phyloP scores from a whole-genome alignment of 805 yeast species.

The Candida insectorum region DNA sequence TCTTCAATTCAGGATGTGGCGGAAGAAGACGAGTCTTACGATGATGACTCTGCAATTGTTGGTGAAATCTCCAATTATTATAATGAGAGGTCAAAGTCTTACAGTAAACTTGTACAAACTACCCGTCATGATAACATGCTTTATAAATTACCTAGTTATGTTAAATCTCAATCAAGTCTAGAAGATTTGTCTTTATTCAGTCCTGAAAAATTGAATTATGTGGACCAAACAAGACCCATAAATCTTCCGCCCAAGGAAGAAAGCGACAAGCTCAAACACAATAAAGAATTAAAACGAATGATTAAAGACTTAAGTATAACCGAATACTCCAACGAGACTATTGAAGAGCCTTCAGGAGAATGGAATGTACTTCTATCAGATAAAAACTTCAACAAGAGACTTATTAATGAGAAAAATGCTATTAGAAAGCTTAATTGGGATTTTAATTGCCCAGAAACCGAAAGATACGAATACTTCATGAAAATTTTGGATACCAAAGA shows the following conservation, averaged over 20 bases:
- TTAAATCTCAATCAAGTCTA: constrained; percentile 40
- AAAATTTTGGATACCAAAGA: constrained; percentile 16
- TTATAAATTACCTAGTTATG: constrained; percentile 35
- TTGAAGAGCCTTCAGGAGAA: background rate
- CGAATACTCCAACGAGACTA: constrained; percentile 1
- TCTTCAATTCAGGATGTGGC: constrained; percentile 7
- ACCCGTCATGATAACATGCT: constrained; percentile 30
- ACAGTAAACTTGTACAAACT: constrained; percentile 27
- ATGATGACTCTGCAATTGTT: constrained; percentile 33
- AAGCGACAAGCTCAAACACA: constrained; percentile 53
- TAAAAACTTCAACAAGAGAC: constrained; percentile 20
- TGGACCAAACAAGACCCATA: constrained; percentile 64
- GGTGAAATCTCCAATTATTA: constrained; percentile 36
- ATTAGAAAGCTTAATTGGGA: constrained; percentile 38
- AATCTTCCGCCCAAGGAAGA: constrained; percentile 67
- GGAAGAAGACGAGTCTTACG: constrained; percentile 16
- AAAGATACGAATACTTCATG: constrained; percentile 26
- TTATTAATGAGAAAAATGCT: constrained; percentile 24
- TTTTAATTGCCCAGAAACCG: constrained; percentile 24
- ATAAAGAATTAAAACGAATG: constrained; percentile 48
- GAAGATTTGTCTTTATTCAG: constrained; percentile 63
- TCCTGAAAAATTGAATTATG: constrained; percentile 50
- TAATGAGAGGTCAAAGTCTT: constrained; percentile 31
- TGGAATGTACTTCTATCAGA: constrained; percentile 16
- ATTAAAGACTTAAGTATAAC: constrained; percentile 36